Evolutionary conservation across 805 yeast genomes (phyloP).

Genomic region (Saccharomyces mikatae): DNA sequence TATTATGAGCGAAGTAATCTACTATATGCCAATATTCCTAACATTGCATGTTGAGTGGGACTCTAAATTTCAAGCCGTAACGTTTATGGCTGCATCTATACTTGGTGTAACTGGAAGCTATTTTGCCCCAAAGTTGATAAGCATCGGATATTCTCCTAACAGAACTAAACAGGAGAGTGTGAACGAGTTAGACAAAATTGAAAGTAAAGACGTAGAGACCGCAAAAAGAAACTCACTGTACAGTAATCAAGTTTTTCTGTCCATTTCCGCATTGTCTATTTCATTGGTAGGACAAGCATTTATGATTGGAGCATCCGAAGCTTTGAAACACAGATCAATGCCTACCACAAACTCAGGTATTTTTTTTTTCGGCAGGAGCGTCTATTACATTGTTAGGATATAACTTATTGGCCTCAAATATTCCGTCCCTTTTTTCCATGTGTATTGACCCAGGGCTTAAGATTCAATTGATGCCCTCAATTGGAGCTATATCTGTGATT

Average conservation of each 20-base stretch:
- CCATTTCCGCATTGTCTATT: constrained; percentile 3
- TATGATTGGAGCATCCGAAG: constrained; percentile 5
- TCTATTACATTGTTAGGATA: constrained; percentile 5
- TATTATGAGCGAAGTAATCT: constrained; percentile 5
- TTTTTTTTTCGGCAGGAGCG: constrained; percentile 3
- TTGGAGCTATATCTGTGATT: constrained; percentile 5
- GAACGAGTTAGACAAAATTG: constrained; percentile 1
- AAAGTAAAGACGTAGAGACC: background rate
- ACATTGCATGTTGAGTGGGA: constrained; percentile 3
- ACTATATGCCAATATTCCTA: constrained; percentile 5
- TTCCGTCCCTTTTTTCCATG: constrained; percentile 5
- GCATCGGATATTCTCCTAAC: background rate
- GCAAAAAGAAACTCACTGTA: background rate
- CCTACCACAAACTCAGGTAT: constrained; percentile 4
- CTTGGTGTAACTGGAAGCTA: constrained; percentile 6
- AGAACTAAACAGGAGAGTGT: background rate
- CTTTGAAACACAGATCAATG: background rate
- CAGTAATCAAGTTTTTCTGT: constrained; percentile 1
- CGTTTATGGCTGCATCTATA: constrained; percentile 4
- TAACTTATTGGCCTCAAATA: constrained; percentile 4
- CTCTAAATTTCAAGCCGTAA: constrained; percentile 2
- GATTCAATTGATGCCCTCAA: constrained; percentile 4
- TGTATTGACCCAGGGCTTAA: constrained; percentile 3
- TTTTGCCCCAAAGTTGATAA: constrained; percentile 4
- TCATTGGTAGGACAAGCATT: constrained; percentile 4